Percentiles rank a stretch among this genome's conserved stretches.
Evolutionary conservation across 2,329 filamentous ascomycete species (phyloP).

Genomic region (Penicillium sp.): DNA sequence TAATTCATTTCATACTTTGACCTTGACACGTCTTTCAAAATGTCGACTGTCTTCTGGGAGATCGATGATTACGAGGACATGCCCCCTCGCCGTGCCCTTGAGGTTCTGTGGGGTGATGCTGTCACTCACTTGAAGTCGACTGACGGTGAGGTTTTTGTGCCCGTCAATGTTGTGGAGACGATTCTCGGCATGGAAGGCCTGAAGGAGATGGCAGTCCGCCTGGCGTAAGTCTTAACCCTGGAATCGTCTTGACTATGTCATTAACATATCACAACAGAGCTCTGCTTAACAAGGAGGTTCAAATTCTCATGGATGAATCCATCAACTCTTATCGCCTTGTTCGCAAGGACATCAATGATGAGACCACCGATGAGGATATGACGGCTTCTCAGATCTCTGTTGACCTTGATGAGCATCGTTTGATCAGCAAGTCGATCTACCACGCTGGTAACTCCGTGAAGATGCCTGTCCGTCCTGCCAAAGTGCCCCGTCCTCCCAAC

Average conservation of each 20-base stretch:
- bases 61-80: background rate
- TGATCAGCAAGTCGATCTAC: background rate
- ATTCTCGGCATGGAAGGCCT: background rate
- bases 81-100: constrained; percentile 29
- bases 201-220: background rate
- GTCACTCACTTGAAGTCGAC: constrained; percentile 18
- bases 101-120: constrained; percentile 30
- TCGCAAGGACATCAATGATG: background rate
- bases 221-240: background rate
- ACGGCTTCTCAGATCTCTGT: background rate
- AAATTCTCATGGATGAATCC: background rate
- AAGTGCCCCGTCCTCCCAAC: constrained; percentile 48
- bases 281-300: background rate
- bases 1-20: background rate
- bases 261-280: background rate
- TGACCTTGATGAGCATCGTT: background rate
- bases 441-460: background rate
- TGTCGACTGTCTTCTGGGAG: background rate
- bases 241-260: background rate
- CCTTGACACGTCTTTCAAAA: background rate
- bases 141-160: constrained; percentile 5
- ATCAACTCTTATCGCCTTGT: background rate
- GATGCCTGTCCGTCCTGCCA: constrained; percentile 16
- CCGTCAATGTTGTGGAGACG: background rate
- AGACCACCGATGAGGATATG: background rate